Evolutionary conservation across 1,284 basidiomycete genomes (phyloP), one percentile per base, ranked within the genome.

Genomic region (Gomphus bonarii): DNA sequence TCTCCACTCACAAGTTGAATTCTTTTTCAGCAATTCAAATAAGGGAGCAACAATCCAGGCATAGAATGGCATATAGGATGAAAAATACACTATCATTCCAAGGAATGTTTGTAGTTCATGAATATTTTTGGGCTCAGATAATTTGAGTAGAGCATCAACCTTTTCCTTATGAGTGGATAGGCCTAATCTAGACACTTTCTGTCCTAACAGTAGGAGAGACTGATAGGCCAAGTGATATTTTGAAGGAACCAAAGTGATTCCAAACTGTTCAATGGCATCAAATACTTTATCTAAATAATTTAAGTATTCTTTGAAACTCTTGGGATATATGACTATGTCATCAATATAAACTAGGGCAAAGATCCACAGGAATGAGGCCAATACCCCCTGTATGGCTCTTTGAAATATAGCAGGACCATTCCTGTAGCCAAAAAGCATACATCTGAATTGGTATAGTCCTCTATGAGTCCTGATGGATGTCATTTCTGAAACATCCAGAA

Each of bases 371-470:
- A 63, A 74, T 0, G 68, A 69, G 0, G 70, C 64, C 0, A 76
- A 63, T 0, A 74, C 62, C 1, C 61, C 60, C 51, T 74, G 68
- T 71, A 75, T 75, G 0, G 73, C 60, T 2, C 70, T 53, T 58
- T 75, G 74, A 58, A 74, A 75, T 0, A 72, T 65, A 70, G 64
- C 3, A 25, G 25, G 25, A 25, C 25, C 25, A 25, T 25, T 25
- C 4, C 25, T 3, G 25, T 25, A 25, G 25, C 73, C 73, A 58
- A 77, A 75, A 0, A 73, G 74, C 70, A 77, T 73, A 16, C 68
- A 49, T 38, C 61, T 63, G 61, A 73, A 76, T 60, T 76, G 72
- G 43, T 61, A 72, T 0, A 75, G 62, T 3, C 74, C 75, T 38
- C 62, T 57, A 60, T 74, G 73, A 0, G 69, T 69, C 18, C 69